Base-by-base conservation (phyloP, 2,329 filamentous ascomycete genomes). In the Alternaria gaisen region DNA sequence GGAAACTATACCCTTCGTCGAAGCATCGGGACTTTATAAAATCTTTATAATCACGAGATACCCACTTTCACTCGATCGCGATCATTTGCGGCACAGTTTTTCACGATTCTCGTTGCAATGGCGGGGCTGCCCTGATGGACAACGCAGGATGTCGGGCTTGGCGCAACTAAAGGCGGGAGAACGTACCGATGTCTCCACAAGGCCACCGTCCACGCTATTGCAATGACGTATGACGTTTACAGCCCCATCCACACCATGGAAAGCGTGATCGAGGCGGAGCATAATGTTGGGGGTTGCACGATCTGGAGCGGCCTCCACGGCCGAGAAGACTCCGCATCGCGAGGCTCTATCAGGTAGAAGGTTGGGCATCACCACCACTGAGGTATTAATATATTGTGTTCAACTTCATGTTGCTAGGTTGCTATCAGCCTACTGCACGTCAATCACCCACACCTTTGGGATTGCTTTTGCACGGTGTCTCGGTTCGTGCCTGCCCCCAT, bases 341-440 rank as follows among this genome's bases (percentile, higher is more conserved):
- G 53, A 50, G 30, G 22, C 18, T 46, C 14, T 12, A 5, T 16
- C 55, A 24, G 18, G 55, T 44, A 44, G 59, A 48, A 22, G 14
- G 38, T 61, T 47, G 53, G 58, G 61, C 48, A 41, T n/a, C 11
- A 18, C 30, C 8, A 46, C 30, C 24, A 51, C 8, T 73, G 72
- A 61, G 72, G 64, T 61, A 74, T 73, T 72, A 74, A 73, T 73
- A 43, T 53, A 60, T 38, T 42, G 28, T 53, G 28, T 47, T 55
- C 52, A n/a, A 26, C 32, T 16, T 48, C 40, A 52, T n/a, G 32
- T 28, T 34, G 38, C 22, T 36, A 46, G 26, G 34, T 16, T 36
- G 22, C 34, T 40, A 65, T 56, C 51, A 44, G 44, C 26, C 16
- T 11, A 30, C 28, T 30, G 28, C 12, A 30, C 32, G 32, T 30